phyloP scores from a whole-genome alignment of 768 basidiomycete species.

The Lactifluus echinatus region DNA sequence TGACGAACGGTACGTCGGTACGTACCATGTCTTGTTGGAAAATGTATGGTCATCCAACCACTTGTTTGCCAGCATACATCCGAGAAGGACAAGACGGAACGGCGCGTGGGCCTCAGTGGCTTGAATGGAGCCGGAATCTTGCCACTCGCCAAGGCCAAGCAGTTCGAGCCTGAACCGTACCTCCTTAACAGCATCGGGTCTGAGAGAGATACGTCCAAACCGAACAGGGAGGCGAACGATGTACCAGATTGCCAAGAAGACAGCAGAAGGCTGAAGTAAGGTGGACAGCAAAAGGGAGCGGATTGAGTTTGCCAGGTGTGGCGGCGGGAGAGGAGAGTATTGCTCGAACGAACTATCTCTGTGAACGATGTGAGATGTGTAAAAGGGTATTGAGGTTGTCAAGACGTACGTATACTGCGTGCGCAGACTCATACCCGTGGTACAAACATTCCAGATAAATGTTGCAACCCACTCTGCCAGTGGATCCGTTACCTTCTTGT shows the following conservation, averaged over 20 bases:
- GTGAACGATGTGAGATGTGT: constrained; percentile 1
- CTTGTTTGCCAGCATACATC: constrained; percentile 82
- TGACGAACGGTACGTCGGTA: neutral
- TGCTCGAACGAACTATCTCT: constrained; percentile 23
- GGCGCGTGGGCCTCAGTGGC: constrained; percentile 50
- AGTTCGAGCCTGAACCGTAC: constrained; percentile 55
- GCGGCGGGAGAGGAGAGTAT: constrained; percentile 41
- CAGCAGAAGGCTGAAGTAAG: constrained; percentile 71
- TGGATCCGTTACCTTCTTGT: constrained; percentile 69
- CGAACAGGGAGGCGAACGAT: constrained; percentile 68
- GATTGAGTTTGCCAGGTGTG: constrained; percentile 48
- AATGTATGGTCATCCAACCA: constrained; percentile 87
- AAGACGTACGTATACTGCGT: constrained; percentile 46
- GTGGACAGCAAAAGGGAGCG: constrained; percentile 73
- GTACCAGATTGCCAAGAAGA: constrained; percentile 75
- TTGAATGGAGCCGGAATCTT: constrained; percentile 37
- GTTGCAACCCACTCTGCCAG: constrained; percentile 71
- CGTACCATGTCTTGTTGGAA: constrained; percentile 83
- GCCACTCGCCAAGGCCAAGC: constrained; percentile 37
- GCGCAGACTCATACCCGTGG: constrained; percentile 58
- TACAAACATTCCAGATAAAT: constrained; percentile 79
- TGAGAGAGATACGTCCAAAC: constrained; percentile 44
- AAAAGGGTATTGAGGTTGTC: neutral
- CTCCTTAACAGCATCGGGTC: constrained; percentile 49
- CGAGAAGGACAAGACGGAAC: constrained; percentile 68